phyloP scores from a whole-genome alignment of 1,284 basidiomycete genomes.

The Leccinum pachyderme region DNA sequence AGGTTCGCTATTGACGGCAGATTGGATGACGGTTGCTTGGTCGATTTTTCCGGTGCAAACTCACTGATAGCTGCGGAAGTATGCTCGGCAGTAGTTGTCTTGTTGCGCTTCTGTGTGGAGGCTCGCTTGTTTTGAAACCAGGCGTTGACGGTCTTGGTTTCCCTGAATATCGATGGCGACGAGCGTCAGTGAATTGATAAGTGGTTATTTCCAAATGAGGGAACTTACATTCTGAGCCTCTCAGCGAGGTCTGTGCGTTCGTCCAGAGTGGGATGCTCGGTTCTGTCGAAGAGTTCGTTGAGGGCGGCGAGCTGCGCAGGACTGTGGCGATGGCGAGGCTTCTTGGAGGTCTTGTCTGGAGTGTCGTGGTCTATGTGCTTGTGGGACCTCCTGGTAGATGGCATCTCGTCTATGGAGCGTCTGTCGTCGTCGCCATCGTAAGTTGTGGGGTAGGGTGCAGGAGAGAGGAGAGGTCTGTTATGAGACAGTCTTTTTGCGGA shows the following conservation, averaged over 20 bases:
- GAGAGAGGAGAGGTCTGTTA: slow-evolving; percentile 10
- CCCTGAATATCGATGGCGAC: slow-evolving; percentile 43
- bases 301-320: slow-evolving; percentile 67
- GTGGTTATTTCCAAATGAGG: slow-evolving; percentile 26
- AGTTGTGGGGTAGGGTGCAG: slow-evolving; percentile 6
- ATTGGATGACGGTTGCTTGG: slow-evolving; percentile 29
- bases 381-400: slow-evolving; percentile 27
- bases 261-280: slow-evolving; percentile 72
- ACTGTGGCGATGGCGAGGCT: slow-evolving; percentile 72
- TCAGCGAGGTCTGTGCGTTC: slow-evolving; percentile 64
- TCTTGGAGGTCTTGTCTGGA: slow-evolving; percentile 46
- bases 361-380: slow-evolving; percentile 25
- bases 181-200: slow-evolving; percentile 21
- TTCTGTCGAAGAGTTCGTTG: slow-evolving; percentile 72
- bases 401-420: slow-evolving; percentile 37
- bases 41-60: slow-evolving; percentile 17
- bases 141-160: slow-evolving; percentile 77
- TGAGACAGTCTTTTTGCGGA: slow-evolving; percentile 25
- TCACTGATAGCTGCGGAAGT: slow-evolving; percentile 4
- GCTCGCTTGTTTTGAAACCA: slow-evolving; percentile 85
- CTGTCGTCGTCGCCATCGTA: slow-evolving; percentile 27
- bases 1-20: slow-evolving; percentile 46
- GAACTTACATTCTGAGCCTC: slow-evolving; percentile 67
- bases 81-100: slow-evolving; percentile 27
- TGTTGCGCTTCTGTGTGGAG: slow-evolving; percentile 70